These are phyloP conservation scores for sorghum (Sorghum bicolor) DNA, from an alignment of 176 grass and related monocot genomes.

Conservation along the genomic window Sorghum_bicolor_NCBIv3 NC_012870.2:80235501-80236000, in stretches of 20 bases:
- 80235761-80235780: neutral
- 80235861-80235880: too few species aligned
- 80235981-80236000: too few species aligned
- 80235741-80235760: constrained; percentile 23
- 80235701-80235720: neutral
- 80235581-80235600: constrained; percentile 24
- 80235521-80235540: constrained; percentile 6
- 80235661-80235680: constrained; percentile 8
- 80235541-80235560: constrained; percentile 17
- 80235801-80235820: neutral
- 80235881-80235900: too few species aligned
- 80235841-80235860: neutral
- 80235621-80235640: constrained; percentile 31
- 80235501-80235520: constrained; percentile 12
- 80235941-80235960: too few species aligned
- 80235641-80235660: constrained; percentile 6
- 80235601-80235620: constrained; percentile 33
- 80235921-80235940: too few species aligned
- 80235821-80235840: neutral
- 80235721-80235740: constrained; percentile 41
- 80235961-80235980: too few species aligned
- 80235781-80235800: neutral
- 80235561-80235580: constrained; percentile 14
- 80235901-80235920: too few species aligned
- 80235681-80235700: neutral